Evolutionary conservation across 495 filamentous ascomycete genomes (phyloP), one percentile per base, ranked within the genome.

Genomic region (Sporormia fimetaria): DNA sequence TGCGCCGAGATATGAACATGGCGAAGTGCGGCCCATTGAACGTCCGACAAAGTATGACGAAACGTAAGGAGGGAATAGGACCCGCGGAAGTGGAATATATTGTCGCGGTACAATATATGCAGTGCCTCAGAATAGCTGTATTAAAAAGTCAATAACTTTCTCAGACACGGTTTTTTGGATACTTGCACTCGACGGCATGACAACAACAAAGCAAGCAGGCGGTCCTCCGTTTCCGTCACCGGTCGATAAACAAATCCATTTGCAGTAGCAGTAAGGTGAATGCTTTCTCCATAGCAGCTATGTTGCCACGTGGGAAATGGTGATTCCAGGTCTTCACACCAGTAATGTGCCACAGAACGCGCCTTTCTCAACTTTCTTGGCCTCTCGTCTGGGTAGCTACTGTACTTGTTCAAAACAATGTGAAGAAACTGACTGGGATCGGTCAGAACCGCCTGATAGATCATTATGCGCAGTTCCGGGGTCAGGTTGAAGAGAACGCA

Each of bases 331-430:
- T 34, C 16, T 14, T 14, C 21, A 17, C 31, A 34, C 10, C 31
- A 16, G 10, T 9, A 34, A 20, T 34, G 31, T 9, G 31, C 31
- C 12, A 15, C 10, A 9, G 12, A 5, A 5, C 18, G 14, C n/a
- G n/a, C n/a, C n/a, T n/a, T n/a, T n/a, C n/a, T n/a, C n/a, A n/a
- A n/a, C n/a, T n/a, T n/a, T n/a, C n/a, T n/a, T n/a, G n/a, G n/a
- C n/a, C n/a, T n/a, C n/a, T n/a, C n/a, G n/a, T n/a, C n/a, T n/a
- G n/a, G n/a, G n/a, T n/a, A n/a, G n/a, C n/a, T n/a, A n/a, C n/a
- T n/a, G n/a, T n/a, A n/a, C n/a, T n/a, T n/a, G 20, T 41, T 41
- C n/a, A 20, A 12, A 21, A 26, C 21, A 21, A 41, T 41, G 27
- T 41, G 38, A 12, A 41, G 28, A 15, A 32, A 41, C 23, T 29